Base-by-base conservation (phyloP, 768 basidiomycete genomes). In the Tricholoma flavovirens region DNA sequence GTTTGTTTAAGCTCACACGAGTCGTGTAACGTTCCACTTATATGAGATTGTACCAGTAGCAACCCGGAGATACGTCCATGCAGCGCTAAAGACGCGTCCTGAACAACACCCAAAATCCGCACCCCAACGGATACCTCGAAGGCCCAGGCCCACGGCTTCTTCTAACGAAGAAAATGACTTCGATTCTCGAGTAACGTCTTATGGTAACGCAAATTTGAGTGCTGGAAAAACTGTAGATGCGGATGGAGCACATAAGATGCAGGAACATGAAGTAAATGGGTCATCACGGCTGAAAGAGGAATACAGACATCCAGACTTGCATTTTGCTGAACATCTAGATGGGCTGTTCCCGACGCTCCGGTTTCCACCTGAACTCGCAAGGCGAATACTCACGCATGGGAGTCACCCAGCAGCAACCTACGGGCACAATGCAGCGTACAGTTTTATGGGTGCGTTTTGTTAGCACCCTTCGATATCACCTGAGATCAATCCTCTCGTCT, bases 301-400 rank as follows among this genome's bases (percentile, higher is more conserved):
- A 14, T 62, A 56, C 56, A 64, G 60, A 48, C 55, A 59, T 15
- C 49, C 63, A 10, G 61, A 66, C 12, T 49, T 66, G 10, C 65
- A 55, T 40, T 71, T 83, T 40, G 67, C 77, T 24, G 71, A 78
- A 32, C 86, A 92, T 67, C 74, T 90, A 35, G 76, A 83, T 62
- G 72, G 75, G 32, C 71, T 88, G 52, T 90, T 90, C 61, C 69
- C 79, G 4, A 80, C 85, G 12, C 73, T 93, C 49, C 72, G 80
- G 49, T 93, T 93, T 68, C 82, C 87, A 11, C 75, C 76, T 4
- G 86, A 88, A 60, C 75, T 91, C 46, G 86, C 88, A 7, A 77
- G 77, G 60, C 82, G 90, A 56, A 77, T 90, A 59, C 73, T 93
- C 60, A 93, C 91, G 2, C 91, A 93, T 66, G 76, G 77, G 6